A percentile compares a stretch with the other conserved stretches of the same genome.
Conservation (phyloP, 495 filamentous ascomycete species). For the Hypoxylon rickii region DNA sequence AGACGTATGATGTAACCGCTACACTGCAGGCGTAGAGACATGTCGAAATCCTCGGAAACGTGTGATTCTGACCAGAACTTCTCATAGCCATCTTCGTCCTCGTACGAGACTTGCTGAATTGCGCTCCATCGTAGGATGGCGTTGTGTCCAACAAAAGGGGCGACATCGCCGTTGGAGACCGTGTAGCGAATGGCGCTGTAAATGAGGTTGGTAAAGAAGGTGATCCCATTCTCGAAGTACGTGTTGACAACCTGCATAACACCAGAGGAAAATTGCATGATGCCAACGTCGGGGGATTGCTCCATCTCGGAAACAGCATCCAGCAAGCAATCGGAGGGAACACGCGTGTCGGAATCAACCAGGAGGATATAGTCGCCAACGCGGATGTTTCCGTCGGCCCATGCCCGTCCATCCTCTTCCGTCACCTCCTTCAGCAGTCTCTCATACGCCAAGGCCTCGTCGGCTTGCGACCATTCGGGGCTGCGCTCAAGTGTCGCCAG, state of each 20-base stretch:
- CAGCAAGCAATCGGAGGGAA: constrained; percentile 72
- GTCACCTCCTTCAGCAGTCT: constrained; percentile 69
- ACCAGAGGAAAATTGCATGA: constrained; percentile 80
- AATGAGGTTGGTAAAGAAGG: constrained; percentile 84
- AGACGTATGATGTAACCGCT: constrained; percentile 74
- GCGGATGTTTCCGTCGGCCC: constrained; percentile 80
- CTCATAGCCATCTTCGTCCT: constrained; percentile 67
- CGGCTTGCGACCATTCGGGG: constrained; percentile 67
- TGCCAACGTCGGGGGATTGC: constrained; percentile 76
- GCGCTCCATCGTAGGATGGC: constrained; percentile 80
- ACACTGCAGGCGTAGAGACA: constrained; percentile 78
- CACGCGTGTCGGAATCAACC: constrained; percentile 80
- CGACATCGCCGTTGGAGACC: constrained; percentile 80
- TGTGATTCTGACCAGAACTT: constrained; percentile 86
- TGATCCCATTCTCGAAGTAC: constrained; percentile 77
- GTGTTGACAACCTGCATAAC: constrained; percentile 80
- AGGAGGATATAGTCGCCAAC: constrained; percentile 77
- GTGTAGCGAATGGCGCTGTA: constrained; percentile 79
- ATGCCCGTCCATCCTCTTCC: constrained; percentile 69
- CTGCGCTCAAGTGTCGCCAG: constrained; percentile 59
- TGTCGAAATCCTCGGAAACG: constrained; percentile 85
- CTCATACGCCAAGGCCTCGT: constrained; percentile 74
- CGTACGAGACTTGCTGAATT: constrained; percentile 75
- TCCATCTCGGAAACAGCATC: constrained; percentile 83
- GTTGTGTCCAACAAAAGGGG: constrained; percentile 81